Evolutionary conservation across 169 alveolate species (phyloP).

Genomic region (Cryptosporidium xiaoi): DNA sequence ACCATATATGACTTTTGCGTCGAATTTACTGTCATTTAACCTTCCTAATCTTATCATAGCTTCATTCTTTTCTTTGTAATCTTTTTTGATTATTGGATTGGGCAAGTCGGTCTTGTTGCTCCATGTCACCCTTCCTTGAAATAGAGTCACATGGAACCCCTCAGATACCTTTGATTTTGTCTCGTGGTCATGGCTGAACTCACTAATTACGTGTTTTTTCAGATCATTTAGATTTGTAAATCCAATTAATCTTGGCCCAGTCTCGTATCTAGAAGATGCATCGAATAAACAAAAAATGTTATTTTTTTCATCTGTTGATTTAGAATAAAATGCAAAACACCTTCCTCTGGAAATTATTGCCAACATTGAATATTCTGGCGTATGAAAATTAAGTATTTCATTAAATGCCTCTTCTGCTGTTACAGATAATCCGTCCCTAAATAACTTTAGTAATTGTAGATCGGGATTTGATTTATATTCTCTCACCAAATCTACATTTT

Average conservation of each 20-base stretch:
- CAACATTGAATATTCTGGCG: conserved; percentile 41
- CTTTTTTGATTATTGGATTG: conserved; percentile 36
- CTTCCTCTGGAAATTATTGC: conserved; percentile 69
- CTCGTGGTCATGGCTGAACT: conserved; percentile 52
- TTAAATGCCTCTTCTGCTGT: conserved; percentile 67
- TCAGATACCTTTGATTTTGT: conserved; percentile 36
- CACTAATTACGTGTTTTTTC: conserved; percentile 26
- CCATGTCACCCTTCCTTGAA: conserved; percentile 70
- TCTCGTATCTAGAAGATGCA: conserved; percentile 56
- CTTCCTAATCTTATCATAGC: conserved; percentile 67
- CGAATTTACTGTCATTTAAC: conserved; percentile 61
- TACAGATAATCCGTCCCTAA: conserved; percentile 58
- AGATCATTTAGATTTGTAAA: conserved; percentile 24
- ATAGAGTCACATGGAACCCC: conserved; percentile 44
- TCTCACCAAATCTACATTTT: conserved; percentile 37
- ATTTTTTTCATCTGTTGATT: conserved; percentile 4
- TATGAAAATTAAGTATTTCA: conserved; percentile 41
- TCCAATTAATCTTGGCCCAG: conserved; percentile 62
- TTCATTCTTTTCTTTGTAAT: conserved; percentile 51
- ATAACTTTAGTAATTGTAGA: conserved; percentile 39
- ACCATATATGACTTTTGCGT: conserved; percentile 67
- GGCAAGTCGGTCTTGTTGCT: conserved; percentile 13
- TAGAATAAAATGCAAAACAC: conserved; percentile 65
- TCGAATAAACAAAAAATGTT: conserved; percentile 19
- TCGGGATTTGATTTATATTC: conserved; percentile 67